Evolutionary conservation across 2,329 filamentous ascomycete species (phyloP).

Genomic region (Emergomyces pasteurianus): DNA sequence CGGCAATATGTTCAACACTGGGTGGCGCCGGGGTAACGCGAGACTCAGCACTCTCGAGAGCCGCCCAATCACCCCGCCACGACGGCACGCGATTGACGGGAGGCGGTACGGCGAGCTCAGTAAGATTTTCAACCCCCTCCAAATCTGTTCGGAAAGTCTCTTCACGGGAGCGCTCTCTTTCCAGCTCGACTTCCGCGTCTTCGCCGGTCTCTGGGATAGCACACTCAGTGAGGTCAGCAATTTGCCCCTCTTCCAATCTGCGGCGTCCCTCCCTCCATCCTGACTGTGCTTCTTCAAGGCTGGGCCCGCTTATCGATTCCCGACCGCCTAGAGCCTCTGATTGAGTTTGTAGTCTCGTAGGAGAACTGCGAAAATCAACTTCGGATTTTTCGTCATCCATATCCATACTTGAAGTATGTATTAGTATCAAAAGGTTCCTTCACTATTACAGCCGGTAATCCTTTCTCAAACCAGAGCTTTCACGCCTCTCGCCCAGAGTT

Average conservation of each 20-base stretch:
- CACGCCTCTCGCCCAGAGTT: too few relatives aligned
- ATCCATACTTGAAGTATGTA: neutral
- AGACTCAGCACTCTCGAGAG: slow-evolving; percentile 23
- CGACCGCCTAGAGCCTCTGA: too few relatives aligned
- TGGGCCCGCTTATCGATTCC: neutral
- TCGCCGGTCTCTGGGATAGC: neutral
- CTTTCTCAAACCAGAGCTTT: neutral
- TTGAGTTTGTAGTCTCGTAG: neutral
- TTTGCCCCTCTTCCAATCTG: neutral
- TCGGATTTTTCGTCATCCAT: neutral
- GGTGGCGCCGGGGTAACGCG: slow-evolving; percentile 11
- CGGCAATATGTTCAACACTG: slow-evolving; percentile 5
- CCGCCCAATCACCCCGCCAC: slow-evolving; percentile 25
- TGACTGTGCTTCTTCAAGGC: neutral
- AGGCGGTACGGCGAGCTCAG: slow-evolving; percentile 24
- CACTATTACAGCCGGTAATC: neutral
- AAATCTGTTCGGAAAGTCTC: slow-evolving; percentile 1
- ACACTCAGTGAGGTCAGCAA: neutral
- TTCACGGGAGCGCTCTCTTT: slow-evolving; percentile 2
- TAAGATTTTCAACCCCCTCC: slow-evolving; percentile 10
- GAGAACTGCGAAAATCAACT: neutral
- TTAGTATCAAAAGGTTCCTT: too few relatives aligned
- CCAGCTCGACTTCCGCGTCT: slow-evolving; percentile 2
- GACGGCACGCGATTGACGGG: slow-evolving; percentile 33
- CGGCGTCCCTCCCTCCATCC: neutral